Conservation (phyloP, 2,329 filamentous ascomycete genomes). For the Phyllosticta ampelicida region DNA sequence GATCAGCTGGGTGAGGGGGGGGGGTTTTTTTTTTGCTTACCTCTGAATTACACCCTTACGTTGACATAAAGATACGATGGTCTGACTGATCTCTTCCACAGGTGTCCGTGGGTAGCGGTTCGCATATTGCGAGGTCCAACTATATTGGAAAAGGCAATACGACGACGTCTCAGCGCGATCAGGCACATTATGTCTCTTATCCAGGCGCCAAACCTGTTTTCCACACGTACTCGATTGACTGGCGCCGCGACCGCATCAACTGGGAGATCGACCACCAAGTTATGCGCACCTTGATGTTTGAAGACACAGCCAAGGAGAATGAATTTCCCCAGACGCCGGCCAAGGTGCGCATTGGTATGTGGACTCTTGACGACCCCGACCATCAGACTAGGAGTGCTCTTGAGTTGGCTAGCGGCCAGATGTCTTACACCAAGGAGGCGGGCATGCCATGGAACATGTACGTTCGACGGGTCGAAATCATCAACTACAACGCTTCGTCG, state of each 20-base stretch:
- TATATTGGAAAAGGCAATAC: background rate
- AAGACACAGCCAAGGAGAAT: slow-evolving; percentile 44
- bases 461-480: too few relatives aligned
- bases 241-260: slow-evolving; percentile 47
- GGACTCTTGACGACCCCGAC: too few relatives aligned
- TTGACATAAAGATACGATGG: too few relatives aligned
- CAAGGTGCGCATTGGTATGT: background rate
- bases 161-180: background rate
- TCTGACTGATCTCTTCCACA: background rate
- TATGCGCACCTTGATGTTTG: slow-evolving; percentile 52
- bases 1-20: background rate
- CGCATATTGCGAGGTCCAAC: background rate
- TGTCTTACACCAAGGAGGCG: too few relatives aligned
- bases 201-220: background rate
- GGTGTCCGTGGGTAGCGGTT: background rate
- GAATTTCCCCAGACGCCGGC: background rate
- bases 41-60: too few relatives aligned
- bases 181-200: background rate
- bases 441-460: too few relatives aligned
- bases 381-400: too few relatives aligned
- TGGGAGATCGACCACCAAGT: slow-evolving; percentile 60
- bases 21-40: too few relatives aligned
- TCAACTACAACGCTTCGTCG: too few relatives aligned
- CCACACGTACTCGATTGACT: background rate
- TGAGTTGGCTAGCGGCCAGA: too few relatives aligned